These are phyloP conservation scores for Acorus calamus DNA, from an alignment of 106 monocot species.

Conservation along the genomic window DNA sequence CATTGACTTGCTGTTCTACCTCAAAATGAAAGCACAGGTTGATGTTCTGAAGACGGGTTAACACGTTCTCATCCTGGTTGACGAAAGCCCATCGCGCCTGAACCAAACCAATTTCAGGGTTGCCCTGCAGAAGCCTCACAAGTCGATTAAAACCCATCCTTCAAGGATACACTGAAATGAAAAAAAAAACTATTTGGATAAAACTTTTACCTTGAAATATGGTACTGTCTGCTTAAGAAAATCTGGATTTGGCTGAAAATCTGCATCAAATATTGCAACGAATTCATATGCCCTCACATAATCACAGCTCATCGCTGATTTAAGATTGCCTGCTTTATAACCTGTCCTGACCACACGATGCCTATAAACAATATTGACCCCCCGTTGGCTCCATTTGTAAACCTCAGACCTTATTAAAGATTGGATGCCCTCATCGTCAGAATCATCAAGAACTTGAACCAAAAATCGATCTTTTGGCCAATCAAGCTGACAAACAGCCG, in stretches of 20 bases:
- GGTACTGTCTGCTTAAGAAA: slow-evolving; percentile 62
- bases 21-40: slow-evolving; percentile 61
- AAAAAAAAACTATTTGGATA: not conserved
- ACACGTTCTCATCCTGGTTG: slow-evolving; percentile 45
- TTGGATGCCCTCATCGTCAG: slow-evolving; percentile 33
- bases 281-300: slow-evolving; percentile 61
- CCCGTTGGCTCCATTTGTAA: slow-evolving; percentile 42
- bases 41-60: slow-evolving; percentile 51
- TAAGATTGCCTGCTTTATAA: slow-evolving; percentile 71
- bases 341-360: slow-evolving; percentile 53
- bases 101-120: slow-evolving; percentile 40
- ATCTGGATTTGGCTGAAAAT: slow-evolving; percentile 59
- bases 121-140: slow-evolving; percentile 31
- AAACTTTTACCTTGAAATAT: slow-evolving; percentile 50
- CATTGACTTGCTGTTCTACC: slow-evolving; percentile 44
- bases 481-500: slow-evolving; percentile 50
- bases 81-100: slow-evolving; percentile 53
- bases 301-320: slow-evolving; percentile 68
- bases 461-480: slow-evolving; percentile 50
- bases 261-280: slow-evolving; percentile 64
- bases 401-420: slow-evolving; percentile 49
- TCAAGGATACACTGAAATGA: not conserved
- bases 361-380: slow-evolving; percentile 48
- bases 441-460: slow-evolving; percentile 75
- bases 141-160: not conserved